Evolutionary conservation across 441 rosid genomes (phyloP).

Genomic region (Metrosideros polymorpha): DNA sequence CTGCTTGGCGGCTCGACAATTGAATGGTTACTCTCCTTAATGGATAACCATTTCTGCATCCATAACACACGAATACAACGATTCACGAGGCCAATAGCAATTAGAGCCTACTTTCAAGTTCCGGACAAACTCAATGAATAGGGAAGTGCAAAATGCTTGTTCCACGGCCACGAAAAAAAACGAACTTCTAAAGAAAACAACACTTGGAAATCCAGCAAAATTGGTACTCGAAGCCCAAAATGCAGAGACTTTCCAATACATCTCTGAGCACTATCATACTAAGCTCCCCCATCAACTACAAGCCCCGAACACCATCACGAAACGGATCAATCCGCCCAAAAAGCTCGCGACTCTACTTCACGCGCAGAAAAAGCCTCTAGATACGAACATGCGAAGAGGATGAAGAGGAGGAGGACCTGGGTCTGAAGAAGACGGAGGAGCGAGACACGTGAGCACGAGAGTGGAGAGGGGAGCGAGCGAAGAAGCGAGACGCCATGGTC

Average conservation of each 20-base stretch:
- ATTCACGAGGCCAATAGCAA: not conserved
- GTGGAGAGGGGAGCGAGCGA: not conserved
- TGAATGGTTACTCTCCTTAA: conserved; percentile 22
- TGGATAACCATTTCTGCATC: conserved; percentile 36
- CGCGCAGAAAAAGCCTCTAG: not conserved
- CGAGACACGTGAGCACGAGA: not conserved
- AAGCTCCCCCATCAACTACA: not conserved
- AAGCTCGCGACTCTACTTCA: not conserved
- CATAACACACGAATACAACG: not conserved
- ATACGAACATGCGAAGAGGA: not conserved
- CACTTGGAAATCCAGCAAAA: not conserved
- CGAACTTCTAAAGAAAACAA: not conserved
- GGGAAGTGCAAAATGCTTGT: not conserved
- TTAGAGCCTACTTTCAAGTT: not conserved
- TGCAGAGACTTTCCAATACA: not conserved
- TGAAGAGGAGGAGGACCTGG: not conserved
- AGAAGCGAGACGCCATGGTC: conserved; percentile 6
- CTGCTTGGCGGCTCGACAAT: conserved; percentile 28
- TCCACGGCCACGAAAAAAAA: not conserved
- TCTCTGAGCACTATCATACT: not conserved
- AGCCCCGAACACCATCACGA: not conserved
- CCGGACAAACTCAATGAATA: not conserved
- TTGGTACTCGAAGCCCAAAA: not conserved
- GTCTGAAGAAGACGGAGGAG: conserved; percentile 1
- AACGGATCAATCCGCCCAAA: not conserved